Percentiles rank a stretch among this genome's conserved stretches.
phyloP scores from a whole-genome alignment of 2,329 filamentous ascomycete genomes.

The Fusarium tuaranense region DNA sequence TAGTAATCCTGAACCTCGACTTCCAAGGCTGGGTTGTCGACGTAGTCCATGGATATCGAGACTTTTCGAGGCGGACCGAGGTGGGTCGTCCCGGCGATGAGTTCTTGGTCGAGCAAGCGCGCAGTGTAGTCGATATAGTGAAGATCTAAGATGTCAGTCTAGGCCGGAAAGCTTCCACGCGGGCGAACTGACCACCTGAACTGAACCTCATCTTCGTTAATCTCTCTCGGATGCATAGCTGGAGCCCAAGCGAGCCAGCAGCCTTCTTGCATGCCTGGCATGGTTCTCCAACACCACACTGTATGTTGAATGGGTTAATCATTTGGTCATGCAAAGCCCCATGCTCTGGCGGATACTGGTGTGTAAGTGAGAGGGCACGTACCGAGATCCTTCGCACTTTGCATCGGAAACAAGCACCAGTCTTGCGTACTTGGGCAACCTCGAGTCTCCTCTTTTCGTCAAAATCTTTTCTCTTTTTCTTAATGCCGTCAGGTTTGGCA shows the following conservation, averaged over 20 bases:
- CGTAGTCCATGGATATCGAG: slow-evolving; percentile 42
- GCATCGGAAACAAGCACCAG: slow-evolving; percentile 44
- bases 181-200: slow-evolving; percentile 37
- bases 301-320: slow-evolving; percentile 10
- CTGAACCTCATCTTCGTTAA: slow-evolving; percentile 46
- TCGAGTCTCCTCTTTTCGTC: slow-evolving; percentile 42
- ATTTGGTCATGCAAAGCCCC: background rate
- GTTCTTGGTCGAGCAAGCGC: slow-evolving; percentile 42
- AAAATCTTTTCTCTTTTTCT: slow-evolving; percentile 45
- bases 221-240: slow-evolving; percentile 44
- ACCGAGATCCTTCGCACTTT: slow-evolving; percentile 44
- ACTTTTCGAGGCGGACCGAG: slow-evolving; percentile 43
- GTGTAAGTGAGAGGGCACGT: slow-evolving; percentile 21
- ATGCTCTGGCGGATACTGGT: background rate
- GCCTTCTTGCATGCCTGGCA: slow-evolving; percentile 41
- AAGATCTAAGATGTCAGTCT: slow-evolving; percentile 35
- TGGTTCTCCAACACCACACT: slow-evolving; percentile 43
- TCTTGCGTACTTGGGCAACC: slow-evolving; percentile 44
- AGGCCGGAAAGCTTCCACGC: background rate
- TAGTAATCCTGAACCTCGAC: slow-evolving; percentile 44
- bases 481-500: slow-evolving; percentile 40
- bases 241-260: slow-evolving; percentile 40
- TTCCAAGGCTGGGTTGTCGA: slow-evolving; percentile 39
- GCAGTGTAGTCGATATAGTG: slow-evolving; percentile 46
- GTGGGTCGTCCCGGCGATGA: slow-evolving; percentile 45